phyloP scores from a whole-genome alignment of 2,329 filamentous ascomycete species.

The Arthrobotrys megalospora region DNA sequence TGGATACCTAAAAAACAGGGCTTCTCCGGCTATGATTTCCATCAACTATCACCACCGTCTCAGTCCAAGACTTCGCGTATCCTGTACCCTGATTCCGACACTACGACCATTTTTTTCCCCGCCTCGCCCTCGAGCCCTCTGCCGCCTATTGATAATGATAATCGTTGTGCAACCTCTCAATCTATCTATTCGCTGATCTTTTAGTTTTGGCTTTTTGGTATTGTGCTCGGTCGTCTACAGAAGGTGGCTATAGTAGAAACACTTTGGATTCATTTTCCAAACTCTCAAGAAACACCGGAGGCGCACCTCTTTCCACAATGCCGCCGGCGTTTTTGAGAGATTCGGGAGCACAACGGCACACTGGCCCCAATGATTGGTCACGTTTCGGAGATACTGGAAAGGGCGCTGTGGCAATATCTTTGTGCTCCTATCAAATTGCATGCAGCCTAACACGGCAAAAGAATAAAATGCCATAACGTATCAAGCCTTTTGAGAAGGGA shows the following conservation, averaged over 20 bases:
- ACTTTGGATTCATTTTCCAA: constrained; percentile 39
- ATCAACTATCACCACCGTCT: neutral
- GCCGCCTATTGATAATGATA: constrained; percentile 30
- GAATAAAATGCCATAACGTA: constrained; percentile 36
- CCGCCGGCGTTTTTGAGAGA: constrained; percentile 15
- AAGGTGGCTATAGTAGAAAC: constrained; percentile 46
- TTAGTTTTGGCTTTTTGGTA: neutral
- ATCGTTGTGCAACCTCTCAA: constrained; percentile 26
- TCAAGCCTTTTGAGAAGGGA: constrained; percentile 36
- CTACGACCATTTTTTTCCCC: neutral
- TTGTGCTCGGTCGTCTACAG: constrained; percentile 5
- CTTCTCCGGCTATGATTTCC: neutral
- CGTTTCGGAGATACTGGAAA: constrained; percentile 41
- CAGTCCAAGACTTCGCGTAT: constrained; percentile 42
- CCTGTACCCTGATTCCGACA: constrained; percentile 39
- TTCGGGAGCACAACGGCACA: constrained; percentile 33
- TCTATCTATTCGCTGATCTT: constrained; percentile 30
- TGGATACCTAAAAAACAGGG: constrained; percentile 11
- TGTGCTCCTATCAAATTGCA: constrained; percentile 36
- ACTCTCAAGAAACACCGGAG: constrained; percentile 39
- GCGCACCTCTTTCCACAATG: constrained; percentile 19
- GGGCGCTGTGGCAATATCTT: constrained; percentile 29
- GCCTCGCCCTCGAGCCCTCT: neutral
- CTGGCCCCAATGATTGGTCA: constrained; percentile 40
- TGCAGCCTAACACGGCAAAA: constrained; percentile 45